Evolutionary conservation across 495 filamentous ascomycete genomes (phyloP).

Genomic region (Cercophora newfieldiana): DNA sequence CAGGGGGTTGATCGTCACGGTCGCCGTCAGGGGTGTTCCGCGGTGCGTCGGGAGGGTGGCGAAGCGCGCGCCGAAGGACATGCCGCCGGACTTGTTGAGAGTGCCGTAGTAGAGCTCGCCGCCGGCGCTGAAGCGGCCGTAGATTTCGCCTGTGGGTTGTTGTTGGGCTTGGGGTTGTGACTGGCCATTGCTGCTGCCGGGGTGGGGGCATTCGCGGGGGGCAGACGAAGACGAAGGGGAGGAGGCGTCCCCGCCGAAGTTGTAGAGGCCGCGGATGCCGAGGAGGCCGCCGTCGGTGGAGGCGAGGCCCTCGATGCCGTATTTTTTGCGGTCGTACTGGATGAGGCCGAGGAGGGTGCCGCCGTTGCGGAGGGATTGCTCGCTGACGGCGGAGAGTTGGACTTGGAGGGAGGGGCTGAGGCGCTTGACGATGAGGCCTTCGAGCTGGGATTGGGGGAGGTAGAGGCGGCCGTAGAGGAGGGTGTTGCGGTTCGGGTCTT

Average conservation of each 20-base stretch:
- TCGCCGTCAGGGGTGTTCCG: slow-evolving; percentile 86
- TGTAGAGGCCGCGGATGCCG: slow-evolving; percentile 86
- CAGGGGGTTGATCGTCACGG: slow-evolving; percentile 84
- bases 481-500: slow-evolving; percentile 37
- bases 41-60: slow-evolving; percentile 85
- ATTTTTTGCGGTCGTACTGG: slow-evolving; percentile 86
- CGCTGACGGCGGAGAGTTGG: slow-evolving; percentile 79
- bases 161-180: slow-evolving; percentile 13
- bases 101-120: slow-evolving; percentile 94
- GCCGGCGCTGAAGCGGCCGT: slow-evolving; percentile 74
- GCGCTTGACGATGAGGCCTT: slow-evolving; percentile 83
- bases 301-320: slow-evolving; percentile 86
- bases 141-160: slow-evolving; percentile 49
- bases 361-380: slow-evolving; percentile 68
- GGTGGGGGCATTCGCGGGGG: slow-evolving; percentile 18
- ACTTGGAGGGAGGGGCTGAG: slow-evolving; percentile 77
- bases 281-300: slow-evolving; percentile 89
- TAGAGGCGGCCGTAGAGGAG: slow-evolving; percentile 89
- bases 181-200: slow-evolving; percentile 21
- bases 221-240: slow-evolving; percentile 23
- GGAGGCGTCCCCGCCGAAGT: slow-evolving; percentile 82
- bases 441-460: slow-evolving; percentile 77
- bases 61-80: slow-evolving; percentile 77
- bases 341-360: slow-evolving; percentile 76
- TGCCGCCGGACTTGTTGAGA: slow-evolving; percentile 85